phyloP scores from a whole-genome alignment of 2,329 filamentous ascomycete genomes.

The Ophiostoma ips region DNA sequence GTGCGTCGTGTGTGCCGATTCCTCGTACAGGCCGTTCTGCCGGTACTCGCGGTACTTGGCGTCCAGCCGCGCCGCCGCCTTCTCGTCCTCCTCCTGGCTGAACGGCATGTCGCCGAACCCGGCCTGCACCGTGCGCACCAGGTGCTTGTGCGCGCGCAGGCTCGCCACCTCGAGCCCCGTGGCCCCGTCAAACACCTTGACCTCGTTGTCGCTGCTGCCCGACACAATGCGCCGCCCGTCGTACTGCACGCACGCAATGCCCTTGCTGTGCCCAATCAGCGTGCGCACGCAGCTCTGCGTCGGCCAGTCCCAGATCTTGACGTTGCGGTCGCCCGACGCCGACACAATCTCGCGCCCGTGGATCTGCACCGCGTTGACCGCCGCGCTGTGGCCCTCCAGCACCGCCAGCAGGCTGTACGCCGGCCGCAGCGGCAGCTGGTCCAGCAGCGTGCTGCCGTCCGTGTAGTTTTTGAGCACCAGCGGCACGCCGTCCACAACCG shows the following conservation, averaged over 20 bases:
- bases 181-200: conserved; percentile 83
- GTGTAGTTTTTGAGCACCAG: conserved; percentile 39
- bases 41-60: conserved; percentile 36
- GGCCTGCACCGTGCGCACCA: conserved; percentile 90
- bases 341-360: conserved; percentile 78
- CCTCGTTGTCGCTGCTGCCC: conserved; percentile 89
- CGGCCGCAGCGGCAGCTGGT: conserved; percentile 37
- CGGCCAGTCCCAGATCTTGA: conserved; percentile 90
- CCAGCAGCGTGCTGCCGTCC: conserved; percentile 28
- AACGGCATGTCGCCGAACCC: conserved; percentile 83
- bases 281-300: conserved; percentile 63
- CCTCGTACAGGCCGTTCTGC: conserved; percentile 27
- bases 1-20: background rate
- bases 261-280: conserved; percentile 78
- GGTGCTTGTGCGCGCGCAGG: conserved; percentile 63
- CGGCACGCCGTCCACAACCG: conserved; percentile 41
- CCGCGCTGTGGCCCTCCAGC: conserved; percentile 73
- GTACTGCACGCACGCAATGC: conserved; percentile 95
- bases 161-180: conserved; percentile 83
- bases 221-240: conserved; percentile 88
- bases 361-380: conserved; percentile 93
- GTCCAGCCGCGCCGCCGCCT: conserved; percentile 61
- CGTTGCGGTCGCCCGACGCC: conserved; percentile 81
- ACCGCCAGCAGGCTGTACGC: conserved; percentile 67
- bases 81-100: conserved; percentile 58